Evolutionary conservation across 306 rosid genomes (phyloP), one percentile per base, ranked within the genome.

Genomic region (Medicago lupulina): DNA sequence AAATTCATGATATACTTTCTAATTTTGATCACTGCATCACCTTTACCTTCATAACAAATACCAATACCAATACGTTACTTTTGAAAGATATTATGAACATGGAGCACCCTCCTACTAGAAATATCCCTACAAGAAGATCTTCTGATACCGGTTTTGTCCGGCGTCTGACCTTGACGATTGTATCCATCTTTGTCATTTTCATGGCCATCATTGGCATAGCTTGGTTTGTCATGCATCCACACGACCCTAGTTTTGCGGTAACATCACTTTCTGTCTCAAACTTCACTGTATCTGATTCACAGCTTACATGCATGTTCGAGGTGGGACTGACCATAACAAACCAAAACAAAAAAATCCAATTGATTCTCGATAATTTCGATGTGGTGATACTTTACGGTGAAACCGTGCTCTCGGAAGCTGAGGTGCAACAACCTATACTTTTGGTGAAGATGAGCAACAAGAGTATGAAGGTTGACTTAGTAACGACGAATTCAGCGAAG

Each of bases 201-300:
- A 71, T 57, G 73, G 44, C 18, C 8, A 15, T 74, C 44, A 59
- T 86, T 15, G 8, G 47, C 73, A 46, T 86, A 60, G 82, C 76
- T 15, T 86, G 85, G 87, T 47, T 53, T 41, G 66, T 46, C 17
- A 58, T 78, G 73, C 67, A 86, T 9, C 85, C 77, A 0, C 60
- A 50, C 2, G 55, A 46, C 18, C 85, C 85, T 0, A 11, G 10
- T 21, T 75, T 86, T 25, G 2, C 10, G 15, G 76, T 86, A 11
- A 49, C 19, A 17, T 75, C 82, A 14, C 59, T 86, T 10, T 60
- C 80, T 0, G 70, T 86, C 9, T 71, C 89, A 63, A 67, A 86
- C 60, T 83, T 83, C 65, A 51, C 34, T 3, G 31, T 67, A 44
- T 75, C 82, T 1, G 78, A 39, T 4, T 78, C 78, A 0, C 28